Base-by-base conservation (phyloP, 2,329 filamentous ascomycete genomes). In the Epichloe bromicola region DNA sequence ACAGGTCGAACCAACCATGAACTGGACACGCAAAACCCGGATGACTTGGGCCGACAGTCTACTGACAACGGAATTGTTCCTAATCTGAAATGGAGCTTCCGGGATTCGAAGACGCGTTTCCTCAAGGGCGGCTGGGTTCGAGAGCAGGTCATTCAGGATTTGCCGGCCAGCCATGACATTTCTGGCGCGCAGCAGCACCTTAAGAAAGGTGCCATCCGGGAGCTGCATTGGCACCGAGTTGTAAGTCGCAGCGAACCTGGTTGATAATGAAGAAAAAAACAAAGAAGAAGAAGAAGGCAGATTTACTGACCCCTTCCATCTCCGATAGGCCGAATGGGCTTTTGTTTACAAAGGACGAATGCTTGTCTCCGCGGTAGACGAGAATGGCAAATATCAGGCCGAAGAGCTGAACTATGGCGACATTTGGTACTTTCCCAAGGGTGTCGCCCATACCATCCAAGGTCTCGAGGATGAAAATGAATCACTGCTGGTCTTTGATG, bases 11-110 rank as follows among this genome's bases (percentile, higher is more conserved):
- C 82, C 20, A 82, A 86, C 60, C 68, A 74, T 46, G 66, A 72
- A 48, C 64, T 84, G 23, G 82, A 85, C 57, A 63, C 78, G 2
- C 72, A 80, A 54, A 84, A 85, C 57, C 82, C 81, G 0, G 76
- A 80, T 54, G 80, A 81, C 58, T 72, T 86, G 1, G 80, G 78
- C 14, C 71, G 71, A 45, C 75, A 83, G 57, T 68, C 71, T 15
- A 85, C 82, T 1, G 82, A 86, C 60, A 73, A 70, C 46, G 83
- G 82, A 15, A 67, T 74, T 11, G 81, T 86, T 1, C 77, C 78
- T 0, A 86, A 85, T 59, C 68, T 85, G 57, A 85, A 85, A 61
- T 79, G 82, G 82, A 77, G 78, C 49, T 85, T 86, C 65, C 83
- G 80, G 0, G 78, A 84, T 62, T 84, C 80, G 23, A 81, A 79